Percentiles rank a stretch among this genome's conserved stretches.
These are phyloP conservation scores for Neoconidiobolus thromboides DNA, from an alignment of 371 early-diverging fungal genomes.

Conservation along the genomic window DNA sequence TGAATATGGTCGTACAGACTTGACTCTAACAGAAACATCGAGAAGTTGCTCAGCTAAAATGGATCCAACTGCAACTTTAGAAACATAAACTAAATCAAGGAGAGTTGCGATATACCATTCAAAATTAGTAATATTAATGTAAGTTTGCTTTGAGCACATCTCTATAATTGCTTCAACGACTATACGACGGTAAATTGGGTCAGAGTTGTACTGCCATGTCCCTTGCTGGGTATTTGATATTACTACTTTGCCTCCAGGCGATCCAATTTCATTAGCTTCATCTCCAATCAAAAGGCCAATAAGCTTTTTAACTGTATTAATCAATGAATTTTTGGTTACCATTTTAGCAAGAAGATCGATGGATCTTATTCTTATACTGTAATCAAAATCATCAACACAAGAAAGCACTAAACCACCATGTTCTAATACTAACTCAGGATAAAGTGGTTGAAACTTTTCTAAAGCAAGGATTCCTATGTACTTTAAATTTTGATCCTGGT, in stretches of 20 bases:
- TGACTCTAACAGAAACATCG: constrained; percentile 79
- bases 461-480: constrained; percentile 81
- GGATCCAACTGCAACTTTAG: constrained; percentile 53
- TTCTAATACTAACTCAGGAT: constrained; percentile 65
- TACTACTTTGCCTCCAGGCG: constrained; percentile 13
- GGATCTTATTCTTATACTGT: constrained; percentile 72
- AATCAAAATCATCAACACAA: constrained; percentile 82
- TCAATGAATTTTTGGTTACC: constrained; percentile 58
- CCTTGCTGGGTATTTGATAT: constrained; percentile 11
- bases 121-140: constrained; percentile 68
- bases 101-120: constrained; percentile 85
- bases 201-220: constrained; percentile 7
- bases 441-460: constrained; percentile 51
- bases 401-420: constrained; percentile 66
- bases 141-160: constrained; percentile 69
- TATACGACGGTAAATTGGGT: constrained; percentile 39
- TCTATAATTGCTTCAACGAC: constrained; percentile 59
- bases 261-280: constrained; percentile 3
- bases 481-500: constrained; percentile 83
- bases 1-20: constrained; percentile 56
- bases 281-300: constrained; percentile 55
- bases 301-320: constrained; percentile 61
- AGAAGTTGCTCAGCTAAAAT: constrained; percentile 50
- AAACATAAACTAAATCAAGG: constrained; percentile 47
- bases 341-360: constrained; percentile 69